Evolutionary conservation across 2,329 filamentous ascomycete species (phyloP).

Genomic region (Fusarium palustre): DNA sequence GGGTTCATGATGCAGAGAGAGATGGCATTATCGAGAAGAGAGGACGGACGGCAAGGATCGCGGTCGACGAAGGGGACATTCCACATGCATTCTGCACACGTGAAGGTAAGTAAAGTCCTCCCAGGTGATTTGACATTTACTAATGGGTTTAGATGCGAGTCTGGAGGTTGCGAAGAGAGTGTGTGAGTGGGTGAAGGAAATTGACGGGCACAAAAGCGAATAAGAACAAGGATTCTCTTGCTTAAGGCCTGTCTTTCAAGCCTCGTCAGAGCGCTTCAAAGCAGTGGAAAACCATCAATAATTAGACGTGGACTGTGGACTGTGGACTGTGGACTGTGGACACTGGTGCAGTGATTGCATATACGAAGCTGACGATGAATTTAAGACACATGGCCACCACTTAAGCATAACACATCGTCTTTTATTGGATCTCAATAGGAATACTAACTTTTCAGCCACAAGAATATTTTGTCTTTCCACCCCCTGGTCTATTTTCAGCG

Average conservation of each 20-base stretch:
- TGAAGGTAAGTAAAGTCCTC: constrained; percentile 48
- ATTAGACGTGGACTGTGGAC: constrained; percentile 9
- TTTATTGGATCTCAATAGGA: constrained; percentile 21
- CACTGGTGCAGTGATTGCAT: not conserved
- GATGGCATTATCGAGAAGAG: constrained; percentile 65
- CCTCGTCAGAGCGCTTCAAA: not conserved
- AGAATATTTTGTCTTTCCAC: not conserved
- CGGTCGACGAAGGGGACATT: constrained; percentile 66
- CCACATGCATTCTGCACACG: constrained; percentile 70
- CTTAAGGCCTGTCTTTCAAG: not conserved
- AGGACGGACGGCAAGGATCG: constrained; percentile 59
- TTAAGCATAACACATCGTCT: constrained; percentile 20
- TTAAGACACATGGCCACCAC: constrained; percentile 16
- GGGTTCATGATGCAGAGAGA: constrained; percentile 68
- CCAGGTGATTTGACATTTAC: not conserved
- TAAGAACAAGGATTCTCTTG: not conserved
- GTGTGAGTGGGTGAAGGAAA: constrained; percentile 32
- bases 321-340: constrained; percentile 3
- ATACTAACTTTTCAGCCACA: constrained; percentile 15
- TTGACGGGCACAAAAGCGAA: constrained; percentile 10
- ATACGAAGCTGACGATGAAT: constrained; percentile 17
- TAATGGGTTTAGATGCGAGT: constrained; percentile 30
- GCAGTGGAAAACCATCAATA: not conserved
- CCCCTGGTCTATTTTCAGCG: constrained; percentile 6
- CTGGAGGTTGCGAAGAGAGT: constrained; percentile 36